Evolutionary conservation across 2,329 filamentous ascomycete genomes (phyloP).

Genomic region (Cladobotryum mycophilum): DNA sequence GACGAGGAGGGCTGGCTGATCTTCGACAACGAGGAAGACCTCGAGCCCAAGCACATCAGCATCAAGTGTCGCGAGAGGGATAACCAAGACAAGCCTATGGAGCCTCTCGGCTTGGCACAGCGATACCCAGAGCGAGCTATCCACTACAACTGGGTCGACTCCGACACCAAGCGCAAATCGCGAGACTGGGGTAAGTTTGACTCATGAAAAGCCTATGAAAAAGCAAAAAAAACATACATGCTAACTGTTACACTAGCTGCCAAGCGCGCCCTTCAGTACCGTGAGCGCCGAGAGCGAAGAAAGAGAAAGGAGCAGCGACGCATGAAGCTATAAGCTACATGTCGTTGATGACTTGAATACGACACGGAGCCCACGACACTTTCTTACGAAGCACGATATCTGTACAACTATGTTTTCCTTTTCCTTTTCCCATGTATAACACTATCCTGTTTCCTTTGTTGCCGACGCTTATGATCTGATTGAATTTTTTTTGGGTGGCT

Average conservation of each 20-base stretch:
- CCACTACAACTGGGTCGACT: slow-evolving; percentile 39
- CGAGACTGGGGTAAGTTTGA: slow-evolving; percentile 34
- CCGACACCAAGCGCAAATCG: slow-evolving; percentile 31
- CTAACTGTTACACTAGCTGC: slow-evolving; percentile 21
- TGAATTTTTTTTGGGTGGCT: not conserved
- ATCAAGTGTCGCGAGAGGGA: slow-evolving; percentile 36
- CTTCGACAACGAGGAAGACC: slow-evolving; percentile 33
- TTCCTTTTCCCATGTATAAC: not conserved
- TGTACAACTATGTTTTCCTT: not conserved
- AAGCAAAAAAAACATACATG: not conserved
- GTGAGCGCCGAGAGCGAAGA: slow-evolving; percentile 30
- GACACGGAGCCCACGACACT: not conserved
- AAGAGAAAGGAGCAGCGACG: slow-evolving; percentile 33
- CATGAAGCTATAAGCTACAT: slow-evolving; percentile 25
- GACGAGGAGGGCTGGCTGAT: slow-evolving; percentile 34
- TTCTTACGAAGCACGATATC: slow-evolving; percentile 1
- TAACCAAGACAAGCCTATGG: slow-evolving; percentile 29
- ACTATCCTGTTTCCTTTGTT: not conserved
- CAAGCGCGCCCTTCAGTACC: slow-evolving; percentile 31
- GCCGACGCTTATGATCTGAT: not conserved
- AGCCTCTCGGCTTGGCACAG: slow-evolving; percentile 32
- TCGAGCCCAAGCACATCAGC: slow-evolving; percentile 31
- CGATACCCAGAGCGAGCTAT: slow-evolving; percentile 44
- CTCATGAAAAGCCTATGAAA: no score
- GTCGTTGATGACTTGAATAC: not conserved